phyloP scores from a whole-genome alignment of 2,329 filamentous ascomycete genomes.

The Orbilia quercus region DNA sequence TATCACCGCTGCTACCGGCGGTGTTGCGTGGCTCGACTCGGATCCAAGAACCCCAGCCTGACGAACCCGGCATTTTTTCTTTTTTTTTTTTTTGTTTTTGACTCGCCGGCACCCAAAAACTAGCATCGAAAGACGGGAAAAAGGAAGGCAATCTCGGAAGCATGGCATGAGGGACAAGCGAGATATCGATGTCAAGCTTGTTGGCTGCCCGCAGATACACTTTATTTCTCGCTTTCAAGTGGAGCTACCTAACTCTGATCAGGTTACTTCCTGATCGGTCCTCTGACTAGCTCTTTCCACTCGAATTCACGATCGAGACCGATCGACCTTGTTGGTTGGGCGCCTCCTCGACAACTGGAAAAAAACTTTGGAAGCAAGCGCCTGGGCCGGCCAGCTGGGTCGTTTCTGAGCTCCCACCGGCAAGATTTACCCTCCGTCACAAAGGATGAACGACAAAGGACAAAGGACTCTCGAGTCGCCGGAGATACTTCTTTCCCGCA shows the following conservation, averaged over 20 bases:
- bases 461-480: background rate
- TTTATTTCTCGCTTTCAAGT: too few species aligned
- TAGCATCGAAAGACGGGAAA: slow-evolving; percentile 24
- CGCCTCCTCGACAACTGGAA: background rate
- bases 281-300: slow-evolving; percentile 19
- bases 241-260: slow-evolving; percentile 18
- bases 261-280: background rate
- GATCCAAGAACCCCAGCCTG: slow-evolving; percentile 16
- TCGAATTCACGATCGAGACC: slow-evolving; percentile 12
- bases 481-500: slow-evolving; percentile 6
- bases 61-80: slow-evolving; percentile 14
- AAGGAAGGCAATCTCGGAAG: slow-evolving; percentile 53
- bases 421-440: slow-evolving; percentile 4
- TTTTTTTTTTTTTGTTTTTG: too few species aligned
- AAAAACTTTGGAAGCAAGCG: slow-evolving; percentile 20
- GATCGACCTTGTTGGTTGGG: background rate
- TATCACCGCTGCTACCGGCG: slow-evolving; percentile 30
- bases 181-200: slow-evolving; percentile 46
- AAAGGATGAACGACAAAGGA: too few species aligned
- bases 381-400: too few species aligned
- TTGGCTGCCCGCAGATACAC: slow-evolving; percentile 44
- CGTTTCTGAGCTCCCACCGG: slow-evolving; percentile 5
- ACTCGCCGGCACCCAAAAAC: background rate
- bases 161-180: slow-evolving; percentile 42
- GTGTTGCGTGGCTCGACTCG: slow-evolving; percentile 41